Conservation (phyloP, 345 rosid genomes). For the Pistacia integerrima region DNA sequence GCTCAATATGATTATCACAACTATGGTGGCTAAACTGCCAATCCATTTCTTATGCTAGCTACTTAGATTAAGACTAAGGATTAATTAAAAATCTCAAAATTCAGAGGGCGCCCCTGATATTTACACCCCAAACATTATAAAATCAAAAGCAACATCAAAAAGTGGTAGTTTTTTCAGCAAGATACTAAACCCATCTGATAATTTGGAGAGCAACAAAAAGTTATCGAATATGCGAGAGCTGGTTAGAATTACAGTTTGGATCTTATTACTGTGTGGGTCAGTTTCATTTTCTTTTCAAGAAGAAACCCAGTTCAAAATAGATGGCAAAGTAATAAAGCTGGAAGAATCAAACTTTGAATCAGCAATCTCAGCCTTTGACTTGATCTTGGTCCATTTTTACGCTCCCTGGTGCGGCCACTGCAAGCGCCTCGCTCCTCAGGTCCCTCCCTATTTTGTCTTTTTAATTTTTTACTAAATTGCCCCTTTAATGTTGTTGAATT, state of each 20-base stretch:
- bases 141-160: too few relatives aligned
- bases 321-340: constrained; percentile 77
- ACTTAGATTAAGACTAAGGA: too few relatives aligned
- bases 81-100: too few relatives aligned
- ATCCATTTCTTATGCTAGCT: too few relatives aligned
- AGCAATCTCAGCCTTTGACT: constrained; percentile 72
- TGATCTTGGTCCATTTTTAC: constrained; percentile 82
- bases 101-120: too few relatives aligned
- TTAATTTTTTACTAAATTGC: background rate
- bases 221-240: background rate
- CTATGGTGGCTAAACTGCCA: too few relatives aligned
- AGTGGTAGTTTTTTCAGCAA: too few relatives aligned
- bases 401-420: constrained; percentile 99
- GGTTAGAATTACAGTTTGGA: background rate
- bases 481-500: too few relatives aligned
- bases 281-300: constrained; percentile 2
- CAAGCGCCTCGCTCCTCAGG: constrained; percentile 94
- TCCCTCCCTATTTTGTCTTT: constrained; percentile 13
- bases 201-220: background rate
- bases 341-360: constrained; percentile 84
- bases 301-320: constrained; percentile 39
- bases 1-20: too few relatives aligned
- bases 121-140: too few relatives aligned
- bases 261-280: background rate
- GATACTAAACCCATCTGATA: too few relatives aligned